Evolutionary conservation across 495 filamentous ascomycete genomes (phyloP), one percentile per base, ranked within the genome.

Genomic region (Xylaria telfairii): DNA sequence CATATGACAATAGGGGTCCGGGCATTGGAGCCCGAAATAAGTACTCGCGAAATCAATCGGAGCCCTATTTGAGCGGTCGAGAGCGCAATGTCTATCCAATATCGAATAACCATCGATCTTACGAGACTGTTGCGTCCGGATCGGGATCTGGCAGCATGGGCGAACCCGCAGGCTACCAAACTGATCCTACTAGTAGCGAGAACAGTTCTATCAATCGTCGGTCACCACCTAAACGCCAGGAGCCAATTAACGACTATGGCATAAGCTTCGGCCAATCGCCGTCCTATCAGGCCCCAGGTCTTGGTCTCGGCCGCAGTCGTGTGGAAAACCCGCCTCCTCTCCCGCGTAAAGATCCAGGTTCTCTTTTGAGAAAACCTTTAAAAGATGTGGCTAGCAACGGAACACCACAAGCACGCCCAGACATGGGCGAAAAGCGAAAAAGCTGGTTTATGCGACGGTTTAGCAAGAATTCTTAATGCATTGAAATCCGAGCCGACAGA

Each of bases 391-490:
- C 17, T 65, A 73, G 32, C 73, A 79, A 56, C 72, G 77, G 49
- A 41, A 70, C 68, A 13, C 69, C 72, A 28, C 80, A 79, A 75
- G 77, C 76, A 53, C 79, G 76, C 65, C 78, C 83, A 37, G 73
- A 82, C 57, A 72, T 77, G 65, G 83, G 71, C 34, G 90, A 94
- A 70, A 97, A 97, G 84, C 85, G 91, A 68, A 94, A 93, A 85
- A 93, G 93, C 76, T 97, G 94, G 94, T 90, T 98, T 68, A 89
- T 92, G 77, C 88, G 88, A 64, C 85, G 91, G 21, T 96, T 97
- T 78, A 95, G 90, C 86, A 95, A 90, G 79, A 77, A 83, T 7
- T 85, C 81, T 37, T 84, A 79, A 70, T 41, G 21, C 51, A 49
- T 34, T 8, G 19, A 37, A 42, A 47, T 28, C 41, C 28, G 39